A percentile compares a stretch with the other conserved stretches of the same genome.
These are phyloP conservation scores for Komagataea norvegica DNA, from an alignment of 1,139 yeast species.

Conservation along the genomic window DNA sequence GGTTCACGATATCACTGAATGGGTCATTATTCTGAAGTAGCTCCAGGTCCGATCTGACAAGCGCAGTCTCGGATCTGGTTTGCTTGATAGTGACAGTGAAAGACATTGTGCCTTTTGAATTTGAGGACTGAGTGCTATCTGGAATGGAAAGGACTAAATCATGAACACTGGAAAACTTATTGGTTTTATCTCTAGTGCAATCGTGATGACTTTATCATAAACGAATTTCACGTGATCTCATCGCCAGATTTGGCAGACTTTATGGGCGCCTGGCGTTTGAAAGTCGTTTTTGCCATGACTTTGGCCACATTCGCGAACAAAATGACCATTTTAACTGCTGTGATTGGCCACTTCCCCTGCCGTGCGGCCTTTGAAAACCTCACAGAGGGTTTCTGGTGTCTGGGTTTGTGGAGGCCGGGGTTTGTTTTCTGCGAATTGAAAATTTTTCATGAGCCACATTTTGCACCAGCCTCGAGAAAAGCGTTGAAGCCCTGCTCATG, in stretches of 20 bases:
- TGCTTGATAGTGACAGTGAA: constrained; percentile 8
- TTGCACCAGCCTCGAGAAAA: no score
- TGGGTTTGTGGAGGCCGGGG: background rate
- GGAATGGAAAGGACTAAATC: background rate
- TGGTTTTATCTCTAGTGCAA: background rate
- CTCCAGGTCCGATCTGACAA: constrained; percentile 8
- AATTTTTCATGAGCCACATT: background rate
- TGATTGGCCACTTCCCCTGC: background rate
- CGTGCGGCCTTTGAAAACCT: background rate
- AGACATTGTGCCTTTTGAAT: constrained; percentile 1
- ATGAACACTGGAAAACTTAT: background rate
- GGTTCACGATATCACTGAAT: constrained; percentile 7
- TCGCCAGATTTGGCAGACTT: constrained; percentile 2
- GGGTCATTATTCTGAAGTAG: constrained; percentile 11
- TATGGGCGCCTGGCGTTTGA: constrained; percentile 1
- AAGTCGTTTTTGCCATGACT: no score
- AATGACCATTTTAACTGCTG: background rate
- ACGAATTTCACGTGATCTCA: constrained; percentile 11
- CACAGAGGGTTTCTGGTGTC: background rate
- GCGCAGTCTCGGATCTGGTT: constrained; percentile 6
- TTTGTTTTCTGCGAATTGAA: background rate
- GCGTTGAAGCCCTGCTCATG: no score
- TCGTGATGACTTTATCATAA: background rate
- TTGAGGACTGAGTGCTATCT: background rate
- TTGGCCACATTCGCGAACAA: background rate